phyloP scores from a whole-genome alignment of 176 grass and related monocot genomes.

The Zea mays region Zm-B73-REFERENCE-NAM-5.0 NC_050101.1:130222501-130223000 shows the following conservation, averaged over 20 bases:
- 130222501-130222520: constrained; percentile 76
- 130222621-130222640: constrained; percentile 88
- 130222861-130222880: constrained; percentile 84
- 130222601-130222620: constrained; percentile 93
- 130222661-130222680: constrained; percentile 62
- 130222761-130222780: constrained; percentile 92
- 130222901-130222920: constrained; percentile 94
- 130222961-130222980: constrained; percentile 87
- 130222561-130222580: constrained; percentile 85
- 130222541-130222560: constrained; percentile 89
- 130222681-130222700: constrained; percentile 59
- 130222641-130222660: constrained; percentile 63
- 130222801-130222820: constrained; percentile 83
- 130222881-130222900: constrained; percentile 94
- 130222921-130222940: constrained; percentile 86
- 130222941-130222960: constrained; percentile 86
- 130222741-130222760: constrained; percentile 81
- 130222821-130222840: constrained; percentile 78
- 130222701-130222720: constrained; percentile 69
- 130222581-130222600: constrained; percentile 70
- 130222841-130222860: constrained; percentile 85
- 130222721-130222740: constrained; percentile 95
- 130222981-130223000: constrained; percentile 76
- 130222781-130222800: constrained; percentile 72
- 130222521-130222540: constrained; percentile 79